Base-by-base conservation (phyloP, 2,329 filamentous ascomycete genomes). In the Drechslerella stenobrocha region DNA sequence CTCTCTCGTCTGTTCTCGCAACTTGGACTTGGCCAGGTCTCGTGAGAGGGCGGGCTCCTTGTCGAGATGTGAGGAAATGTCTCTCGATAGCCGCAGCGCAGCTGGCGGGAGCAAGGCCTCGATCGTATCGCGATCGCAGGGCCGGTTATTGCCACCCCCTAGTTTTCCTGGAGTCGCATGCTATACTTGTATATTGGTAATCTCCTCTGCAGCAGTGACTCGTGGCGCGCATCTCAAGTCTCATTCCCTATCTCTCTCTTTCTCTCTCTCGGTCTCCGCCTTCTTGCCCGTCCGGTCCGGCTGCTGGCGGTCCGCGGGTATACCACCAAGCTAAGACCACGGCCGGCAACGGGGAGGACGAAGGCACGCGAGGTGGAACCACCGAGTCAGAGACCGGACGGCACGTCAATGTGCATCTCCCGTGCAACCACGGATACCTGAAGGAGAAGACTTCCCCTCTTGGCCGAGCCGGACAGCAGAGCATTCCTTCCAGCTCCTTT, bases 1-100 rank as follows among this genome's bases (percentile, higher is more conserved):
- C 37, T n/a, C 15, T n/a, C 13, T 42, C 13, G 2, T 42, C 18
- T 13, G 37, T 13, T 42, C 13, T 5, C 4, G 15, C 15, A 18
- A 15, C 11, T 3, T 15, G 34, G 34, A 37, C 34, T 13, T 4
- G 15, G 18, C 15, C 22, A 3, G 37, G 42, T 55, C 63, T 67
- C 50, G 63, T 60, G 63, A 67, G 55, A 18, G 3, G 55, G 60
- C 63, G 3, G 55, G 60, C 63, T 67, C 63, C 63, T 26, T 60
- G 42, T 67, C 60, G 34, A 60, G 55, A 60, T 52, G 63, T 46
- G 53, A 59, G n/a, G 46, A 52, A 53, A n/a, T 15, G 37, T 20
- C 37, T 42, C 37, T 13, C 28, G 28, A 30, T 30, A 30, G 5
- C 28, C 28, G 28, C 28, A 11, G 5, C 11, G n/a, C n/a, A n/a